Evolutionary conservation across 176 grass and related monocot species (phyloP).

Genomic region (Calamus simplicifolius): DNA sequence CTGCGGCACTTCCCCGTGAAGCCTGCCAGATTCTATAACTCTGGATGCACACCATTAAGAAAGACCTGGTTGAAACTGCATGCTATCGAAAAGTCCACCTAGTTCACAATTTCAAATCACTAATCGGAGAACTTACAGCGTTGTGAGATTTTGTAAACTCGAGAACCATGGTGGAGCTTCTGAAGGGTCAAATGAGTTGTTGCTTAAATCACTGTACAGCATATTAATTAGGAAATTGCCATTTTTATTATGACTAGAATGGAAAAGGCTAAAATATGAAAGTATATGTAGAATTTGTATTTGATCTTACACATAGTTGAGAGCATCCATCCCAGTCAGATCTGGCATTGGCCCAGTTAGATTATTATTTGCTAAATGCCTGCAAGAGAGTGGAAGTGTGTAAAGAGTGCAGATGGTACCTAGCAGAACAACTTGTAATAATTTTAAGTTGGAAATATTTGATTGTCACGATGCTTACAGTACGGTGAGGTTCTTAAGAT

Average conservation of each 20-base stretch:
- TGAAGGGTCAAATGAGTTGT: conserved; percentile 52
- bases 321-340: conserved; percentile 33
- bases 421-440: not conserved
- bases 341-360: conserved; percentile 44
- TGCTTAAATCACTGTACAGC: conserved; percentile 68
- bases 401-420: conserved; percentile 3
- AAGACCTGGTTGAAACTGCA: too few relatives aligned
- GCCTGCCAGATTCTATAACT: too few relatives aligned
- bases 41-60: too few relatives aligned
- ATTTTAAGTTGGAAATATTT: conserved; percentile 3
- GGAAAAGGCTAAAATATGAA: conserved; percentile 5
- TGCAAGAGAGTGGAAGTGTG: conserved; percentile 23
- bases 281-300: not conserved
- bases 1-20: too few relatives aligned
- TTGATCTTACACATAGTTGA: conserved; percentile 56
- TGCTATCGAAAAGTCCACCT: too few relatives aligned
- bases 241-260: not conserved
- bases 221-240: conserved; percentile 1
- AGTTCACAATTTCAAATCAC: too few relatives aligned
- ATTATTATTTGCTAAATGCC: conserved; percentile 65
- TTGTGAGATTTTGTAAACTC: conserved; percentile 31
- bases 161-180: conserved; percentile 49
- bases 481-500: conserved; percentile 35
- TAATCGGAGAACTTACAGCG: conserved; percentile 49
- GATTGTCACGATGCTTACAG: conserved; percentile 40